These are phyloP conservation scores for Aspergillus mulundensis DNA, from an alignment of 495 filamentous ascomycete genomes.

Conservation along the genomic window DNA sequence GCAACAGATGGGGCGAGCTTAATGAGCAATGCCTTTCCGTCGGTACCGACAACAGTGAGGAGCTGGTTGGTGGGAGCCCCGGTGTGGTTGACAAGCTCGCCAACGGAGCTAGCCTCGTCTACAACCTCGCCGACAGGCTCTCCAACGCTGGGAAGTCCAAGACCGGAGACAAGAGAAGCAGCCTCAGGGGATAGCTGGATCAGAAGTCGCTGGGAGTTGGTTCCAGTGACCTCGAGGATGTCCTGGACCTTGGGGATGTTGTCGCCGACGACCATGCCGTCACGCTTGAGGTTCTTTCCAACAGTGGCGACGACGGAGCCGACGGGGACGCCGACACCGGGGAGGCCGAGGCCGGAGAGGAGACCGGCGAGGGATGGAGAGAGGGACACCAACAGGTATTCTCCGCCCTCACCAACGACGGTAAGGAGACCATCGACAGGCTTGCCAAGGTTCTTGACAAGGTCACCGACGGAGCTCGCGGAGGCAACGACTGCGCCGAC, in stretches of 20 bases:
- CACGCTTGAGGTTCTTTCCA: conserved; percentile 28
- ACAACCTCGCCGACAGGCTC: conserved; percentile 28
- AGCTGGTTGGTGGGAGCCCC: conserved; percentile 27
- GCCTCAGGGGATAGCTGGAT: conserved; percentile 34
- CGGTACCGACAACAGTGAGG: conserved; percentile 31
- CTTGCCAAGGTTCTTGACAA: conserved; percentile 31
- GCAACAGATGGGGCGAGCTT: conserved; percentile 33
- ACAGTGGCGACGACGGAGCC: conserved; percentile 36
- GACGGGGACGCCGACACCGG: conserved; percentile 27
- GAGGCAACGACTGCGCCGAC: conserved; percentile 28
- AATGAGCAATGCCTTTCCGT: conserved; percentile 33
- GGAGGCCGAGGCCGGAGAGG: conserved; percentile 36
- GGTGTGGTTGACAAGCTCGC: conserved; percentile 37
- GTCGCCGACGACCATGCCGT: conserved; percentile 4
- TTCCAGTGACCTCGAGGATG: conserved; percentile 30
- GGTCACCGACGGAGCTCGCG: conserved; percentile 34
- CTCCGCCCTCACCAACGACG: conserved; percentile 29
- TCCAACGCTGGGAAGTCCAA: conserved; percentile 31
- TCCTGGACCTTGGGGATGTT: conserved; percentile 3
- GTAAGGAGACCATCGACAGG: conserved; percentile 31
- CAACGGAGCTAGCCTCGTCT: conserved; percentile 26
- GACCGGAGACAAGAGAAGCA: conserved; percentile 28
- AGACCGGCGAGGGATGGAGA: conserved; percentile 29
- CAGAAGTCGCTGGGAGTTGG: conserved; percentile 31
- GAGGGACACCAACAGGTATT: conserved; percentile 35